Evolutionary conservation across 164 flowering plant genomes (phyloP), one percentile per base, ranked within the genome.

Genomic region (Kalanchoe fedtschenkoi): DNA sequence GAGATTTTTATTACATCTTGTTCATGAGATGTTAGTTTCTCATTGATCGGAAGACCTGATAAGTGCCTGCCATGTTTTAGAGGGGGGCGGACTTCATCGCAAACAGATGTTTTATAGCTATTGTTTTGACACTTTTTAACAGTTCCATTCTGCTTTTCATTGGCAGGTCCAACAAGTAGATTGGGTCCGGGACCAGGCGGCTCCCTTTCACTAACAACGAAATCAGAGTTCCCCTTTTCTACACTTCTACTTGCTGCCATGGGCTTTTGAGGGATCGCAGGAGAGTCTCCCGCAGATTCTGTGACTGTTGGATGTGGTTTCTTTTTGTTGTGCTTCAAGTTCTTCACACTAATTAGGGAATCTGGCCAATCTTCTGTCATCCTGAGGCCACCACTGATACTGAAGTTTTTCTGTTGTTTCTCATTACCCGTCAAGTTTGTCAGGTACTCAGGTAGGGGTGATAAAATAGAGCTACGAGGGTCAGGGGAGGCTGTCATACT

Each of bases 371-470:
- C 56, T 51, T 24, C 56, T 13, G 24, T 51, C 56, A 51, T 11
- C 56, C 13, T 5, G 32, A 24, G 56, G 56, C 26, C 15, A 32
- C 28, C 56, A 51, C 3, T 26, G 33, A 17, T 26, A 51, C 30
- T 51, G 56, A 30, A 51, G 32, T 14, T 32, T 51, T 51, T 24
- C 14, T 51, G 32, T 24, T 51, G 13, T 26, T 26, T 51, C 32
- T 51, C 32, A 13, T 26, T 51, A 11, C 71, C 71, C 42, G 60
- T 64, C 58, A 85, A 71, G 62, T 30, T 60, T 46, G 76, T 56
- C 9, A 85, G 63, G 60, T 74, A 68, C 32, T 80, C 81, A 26
- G 78, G 61, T 29, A 85, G 81, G 53, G 91, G 91, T 8, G 91
- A 79, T 66, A 85, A 70, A 19, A 83, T 41, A 33, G 42, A 32